These are phyloP conservation scores for Phytophthora ohioensis DNA, from an alignment of 352 stramenopile genomes.

Conservation along the genomic window DNA sequence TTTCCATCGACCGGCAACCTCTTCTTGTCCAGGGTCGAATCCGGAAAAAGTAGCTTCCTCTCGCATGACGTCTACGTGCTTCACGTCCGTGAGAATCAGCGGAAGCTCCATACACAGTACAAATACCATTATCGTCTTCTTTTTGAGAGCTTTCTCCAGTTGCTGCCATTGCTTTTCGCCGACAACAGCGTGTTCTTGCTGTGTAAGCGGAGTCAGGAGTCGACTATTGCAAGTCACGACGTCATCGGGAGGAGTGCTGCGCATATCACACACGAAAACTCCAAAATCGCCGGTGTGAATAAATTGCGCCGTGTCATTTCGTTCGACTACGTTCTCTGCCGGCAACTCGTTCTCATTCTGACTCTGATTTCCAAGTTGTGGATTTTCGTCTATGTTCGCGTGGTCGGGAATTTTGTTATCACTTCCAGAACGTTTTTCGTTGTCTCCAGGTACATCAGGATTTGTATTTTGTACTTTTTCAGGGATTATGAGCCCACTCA, in stretches of 20 bases:
- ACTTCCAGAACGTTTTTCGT: not conserved
- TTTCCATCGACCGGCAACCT: slow-evolving; percentile 41
- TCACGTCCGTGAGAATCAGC: slow-evolving; percentile 62
- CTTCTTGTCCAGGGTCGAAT: slow-evolving; percentile 22
- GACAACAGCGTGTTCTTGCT: slow-evolving; percentile 68
- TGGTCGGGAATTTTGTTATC: not conserved
- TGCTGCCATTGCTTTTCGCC: slow-evolving; percentile 72
- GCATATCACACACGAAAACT: slow-evolving; percentile 77
- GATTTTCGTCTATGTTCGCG: not conserved
- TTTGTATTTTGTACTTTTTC: not conserved
- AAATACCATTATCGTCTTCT: slow-evolving; percentile 69
- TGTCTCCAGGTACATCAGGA: slow-evolving; percentile 1
- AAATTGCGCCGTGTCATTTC: slow-evolving; percentile 40
- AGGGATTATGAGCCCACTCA: not conserved
- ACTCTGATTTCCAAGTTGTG: not conserved
- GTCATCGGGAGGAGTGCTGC: slow-evolving; percentile 39
- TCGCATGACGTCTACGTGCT: slow-evolving; percentile 54
- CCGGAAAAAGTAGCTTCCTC: slow-evolving; percentile 32
- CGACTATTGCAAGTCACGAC: slow-evolving; percentile 76
- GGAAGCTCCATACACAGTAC: slow-evolving; percentile 76
- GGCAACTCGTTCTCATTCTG: slow-evolving; percentile 5
- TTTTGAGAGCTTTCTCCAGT: slow-evolving; percentile 70
- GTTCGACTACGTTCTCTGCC: not conserved
- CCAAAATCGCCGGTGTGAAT: slow-evolving; percentile 58
- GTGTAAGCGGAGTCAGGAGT: slow-evolving; percentile 52